phyloP scores from a whole-genome alignment of 345 rosid genomes.

The Aurinia saxatilis region DNA sequence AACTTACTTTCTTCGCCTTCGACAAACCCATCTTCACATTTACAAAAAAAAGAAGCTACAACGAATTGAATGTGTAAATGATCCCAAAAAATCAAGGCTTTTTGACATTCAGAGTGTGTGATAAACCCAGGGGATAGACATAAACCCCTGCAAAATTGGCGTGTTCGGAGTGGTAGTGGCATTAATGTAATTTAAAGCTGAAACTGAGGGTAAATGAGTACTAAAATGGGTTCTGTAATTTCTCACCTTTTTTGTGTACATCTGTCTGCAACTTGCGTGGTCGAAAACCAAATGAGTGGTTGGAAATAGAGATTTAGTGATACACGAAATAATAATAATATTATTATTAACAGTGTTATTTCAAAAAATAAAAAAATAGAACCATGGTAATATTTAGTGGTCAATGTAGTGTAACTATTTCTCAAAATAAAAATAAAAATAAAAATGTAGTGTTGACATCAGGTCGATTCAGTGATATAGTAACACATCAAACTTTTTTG shows the following conservation, averaged over 20 bases:
- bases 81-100: too few relatives aligned
- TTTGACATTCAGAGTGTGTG: too few relatives aligned
- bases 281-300: conserved; percentile 7
- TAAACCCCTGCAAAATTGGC: background rate
- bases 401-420: background rate
- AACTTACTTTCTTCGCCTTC: background rate
- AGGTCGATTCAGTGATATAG: too few relatives aligned
- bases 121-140: conserved; percentile 11
- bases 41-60: too few relatives aligned
- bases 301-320: too few relatives aligned
- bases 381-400: background rate
- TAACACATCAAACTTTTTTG: background rate
- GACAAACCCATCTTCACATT: conserved; percentile 1
- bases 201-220: background rate
- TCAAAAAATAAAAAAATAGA: background rate
- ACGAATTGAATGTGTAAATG: too few relatives aligned
- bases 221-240: too few relatives aligned
- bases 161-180: background rate
- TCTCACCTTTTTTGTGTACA: background rate
- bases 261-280: conserved; percentile 8
- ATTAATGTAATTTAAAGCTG: background rate
- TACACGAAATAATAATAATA: too few relatives aligned
- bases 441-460: too few relatives aligned
- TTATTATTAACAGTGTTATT: background rate
- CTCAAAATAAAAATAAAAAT: too few relatives aligned